Conservation (phyloP, 306 rosid genomes). For the Abrus precatorius region DNA sequence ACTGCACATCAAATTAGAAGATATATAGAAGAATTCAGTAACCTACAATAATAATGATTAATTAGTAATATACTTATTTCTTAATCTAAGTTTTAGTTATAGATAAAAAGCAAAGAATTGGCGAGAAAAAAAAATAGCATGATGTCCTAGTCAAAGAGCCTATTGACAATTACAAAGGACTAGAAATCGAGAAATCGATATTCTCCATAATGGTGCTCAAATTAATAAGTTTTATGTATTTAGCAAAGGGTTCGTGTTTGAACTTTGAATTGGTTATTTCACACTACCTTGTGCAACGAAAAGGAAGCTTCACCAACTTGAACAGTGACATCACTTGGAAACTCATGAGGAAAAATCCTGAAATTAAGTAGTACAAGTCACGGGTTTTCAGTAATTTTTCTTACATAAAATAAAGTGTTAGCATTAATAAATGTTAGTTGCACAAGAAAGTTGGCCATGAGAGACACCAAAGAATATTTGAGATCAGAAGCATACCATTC, state of each 20-base stretch:
- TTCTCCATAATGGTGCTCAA: background rate
- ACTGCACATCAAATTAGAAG: slow-evolving; percentile 60
- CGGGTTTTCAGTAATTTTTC: slow-evolving; percentile 9
- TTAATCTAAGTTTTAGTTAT: slow-evolving; percentile 3
- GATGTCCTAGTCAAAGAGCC: too few species aligned
- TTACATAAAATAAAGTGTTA: slow-evolving; percentile 5
- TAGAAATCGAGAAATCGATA: background rate
- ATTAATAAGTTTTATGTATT: background rate
- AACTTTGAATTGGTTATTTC: background rate
- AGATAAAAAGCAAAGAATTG: background rate
- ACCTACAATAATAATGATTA: too few species aligned
- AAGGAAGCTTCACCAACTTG: slow-evolving; percentile 79
- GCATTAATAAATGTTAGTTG: slow-evolving; percentile 31
- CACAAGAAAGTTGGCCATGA: background rate
- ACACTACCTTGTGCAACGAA: slow-evolving; percentile 81
- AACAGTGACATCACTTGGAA: slow-evolving; percentile 84
- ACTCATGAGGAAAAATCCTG: slow-evolving; percentile 93
- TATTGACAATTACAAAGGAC: too few species aligned
- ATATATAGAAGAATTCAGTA: slow-evolving; percentile 10
- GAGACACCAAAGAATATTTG: background rate
- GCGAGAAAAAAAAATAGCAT: background rate
- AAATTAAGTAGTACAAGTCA: slow-evolving; percentile 43
- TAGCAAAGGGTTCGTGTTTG: slow-evolving; percentile 6
- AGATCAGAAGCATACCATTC: slow-evolving; percentile 70
- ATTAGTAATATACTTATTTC: background rate